Conservation (phyloP, 495 filamentous ascomycete genomes). For the Penicillium lividum region DNA sequence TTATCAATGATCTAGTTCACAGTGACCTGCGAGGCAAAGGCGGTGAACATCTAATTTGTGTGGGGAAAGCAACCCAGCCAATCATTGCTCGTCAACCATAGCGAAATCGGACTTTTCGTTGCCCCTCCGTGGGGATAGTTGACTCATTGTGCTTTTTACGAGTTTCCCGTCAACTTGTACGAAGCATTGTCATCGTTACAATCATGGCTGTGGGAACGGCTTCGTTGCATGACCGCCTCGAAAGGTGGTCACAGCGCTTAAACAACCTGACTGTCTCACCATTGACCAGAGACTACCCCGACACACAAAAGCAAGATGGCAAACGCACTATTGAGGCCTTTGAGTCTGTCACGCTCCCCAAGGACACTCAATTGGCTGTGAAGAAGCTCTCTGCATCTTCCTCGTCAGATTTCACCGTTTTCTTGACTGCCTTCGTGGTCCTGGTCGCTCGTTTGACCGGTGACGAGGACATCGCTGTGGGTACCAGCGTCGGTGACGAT, state of each 20-base stretch:
- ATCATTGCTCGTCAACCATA: slow-evolving; percentile 15
- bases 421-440: slow-evolving; percentile 49
- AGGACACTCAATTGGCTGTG: slow-evolving; percentile 38
- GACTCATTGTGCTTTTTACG: slow-evolving; percentile 24
- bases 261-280: slow-evolving; percentile 52
- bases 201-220: slow-evolving; percentile 40
- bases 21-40: not conserved
- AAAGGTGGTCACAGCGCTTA: slow-evolving; percentile 50
- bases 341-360: slow-evolving; percentile 43
- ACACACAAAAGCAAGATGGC: slow-evolving; percentile 37
- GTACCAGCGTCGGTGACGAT: slow-evolving; percentile 45
- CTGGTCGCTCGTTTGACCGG: slow-evolving; percentile 54
- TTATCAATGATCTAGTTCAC: not conserved
- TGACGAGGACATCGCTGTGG: slow-evolving; percentile 54
- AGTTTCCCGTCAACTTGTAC: slow-evolving; percentile 13
- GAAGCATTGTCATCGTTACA: slow-evolving; percentile 28
- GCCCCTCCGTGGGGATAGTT: slow-evolving; percentile 23
- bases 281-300: slow-evolving; percentile 52
- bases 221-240: slow-evolving; percentile 46
- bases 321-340: slow-evolving; percentile 51
- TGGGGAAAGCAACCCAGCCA: slow-evolving; percentile 23
- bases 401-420: slow-evolving; percentile 46
- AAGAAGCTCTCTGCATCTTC: slow-evolving; percentile 44
- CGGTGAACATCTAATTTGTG: not conserved
- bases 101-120: slow-evolving; percentile 32